Evolutionary conservation across 148 eudicot genomes (phyloP).

Genomic region (Rhododendron williamsianum): DNA sequence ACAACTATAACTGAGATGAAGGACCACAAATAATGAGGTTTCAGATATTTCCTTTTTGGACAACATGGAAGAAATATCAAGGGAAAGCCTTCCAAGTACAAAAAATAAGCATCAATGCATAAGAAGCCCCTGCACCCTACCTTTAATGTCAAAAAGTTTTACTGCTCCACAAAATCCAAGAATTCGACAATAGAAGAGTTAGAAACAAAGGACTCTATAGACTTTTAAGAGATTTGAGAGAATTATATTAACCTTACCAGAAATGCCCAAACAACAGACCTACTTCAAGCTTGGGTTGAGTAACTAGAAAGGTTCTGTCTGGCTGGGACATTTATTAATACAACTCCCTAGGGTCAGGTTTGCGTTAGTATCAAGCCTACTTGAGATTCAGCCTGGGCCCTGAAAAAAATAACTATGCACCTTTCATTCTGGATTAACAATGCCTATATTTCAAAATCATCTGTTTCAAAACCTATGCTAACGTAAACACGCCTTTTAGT

Average conservation of each 20-base stretch:
- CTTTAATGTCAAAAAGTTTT: background rate
- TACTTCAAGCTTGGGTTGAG: background rate
- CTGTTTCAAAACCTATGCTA: background rate
- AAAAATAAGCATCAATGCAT: background rate
- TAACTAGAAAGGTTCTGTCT: background rate
- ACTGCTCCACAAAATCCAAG: background rate
- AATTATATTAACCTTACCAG: background rate
- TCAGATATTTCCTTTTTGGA: background rate
- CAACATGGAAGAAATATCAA: background rate
- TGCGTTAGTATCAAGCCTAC: background rate
- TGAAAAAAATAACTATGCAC: background rate
- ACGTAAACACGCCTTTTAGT: background rate
- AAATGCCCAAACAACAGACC: background rate
- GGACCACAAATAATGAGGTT: background rate
- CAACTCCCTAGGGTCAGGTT: slow-evolving; percentile 1
- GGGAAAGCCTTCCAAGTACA: background rate
- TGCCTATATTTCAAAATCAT: background rate
- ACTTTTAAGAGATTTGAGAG: background rate
- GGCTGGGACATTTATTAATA: background rate
- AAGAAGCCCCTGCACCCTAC: background rate
- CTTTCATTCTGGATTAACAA: background rate
- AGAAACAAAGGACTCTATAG: background rate
- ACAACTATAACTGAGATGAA: background rate
- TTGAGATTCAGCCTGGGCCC: background rate
- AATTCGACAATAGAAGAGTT: background rate